Evolutionary conservation across 1,284 basidiomycete species (phyloP), one percentile per base, ranked within the genome.

Genomic region (Rhodotorula mucilaginosa): DNA sequence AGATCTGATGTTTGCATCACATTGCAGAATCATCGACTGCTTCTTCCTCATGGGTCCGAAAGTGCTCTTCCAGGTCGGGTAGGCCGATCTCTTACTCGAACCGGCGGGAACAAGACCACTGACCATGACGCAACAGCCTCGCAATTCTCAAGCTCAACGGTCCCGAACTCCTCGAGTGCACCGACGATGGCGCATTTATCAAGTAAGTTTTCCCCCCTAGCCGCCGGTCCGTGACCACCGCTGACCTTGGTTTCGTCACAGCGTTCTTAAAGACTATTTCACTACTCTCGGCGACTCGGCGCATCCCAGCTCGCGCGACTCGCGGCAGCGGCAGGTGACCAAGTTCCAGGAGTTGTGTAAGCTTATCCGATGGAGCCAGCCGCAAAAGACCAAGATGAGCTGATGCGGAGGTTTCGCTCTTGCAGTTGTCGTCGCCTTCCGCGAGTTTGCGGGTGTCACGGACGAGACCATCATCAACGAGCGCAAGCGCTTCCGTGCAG

Each of bases 71-170:
- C 96, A 99, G 86, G 90, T 96, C 68, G 93, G 92, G 91, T 93
- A 52, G 15, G 51, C n/a, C 5, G 0, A 5, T n/a, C 26, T 21
- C 6, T 5, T 46, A 0, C 5, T 6, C 23, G 3, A 2, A 0
- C 4, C 8, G 2, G 31, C 4, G 8, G 21, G 4, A 21, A 12
- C 39, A 44, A 10, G 12, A 44, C 39, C 19, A n/a, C 31, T 6
- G n/a, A 46, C 10, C 5, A 34, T 34, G 34, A 34, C 8, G 6
- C 34, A 34, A 34, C 58, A 75, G 78, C 31, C 74, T 82, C 89
- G 97, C 97, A 21, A 97, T 99, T 64, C 87, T 99, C 68, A 99
- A 99, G 83, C 97, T 99, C 82, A 99, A 99, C 76, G 95, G 95
- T 3, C 93, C 97, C 76, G 89, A 91, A 68, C 84, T 99, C 15